These are phyloP conservation scores for Colletotrichum salicis DNA, from an alignment of 2,329 filamentous ascomycete genomes.

Conservation along the genomic window DNA sequence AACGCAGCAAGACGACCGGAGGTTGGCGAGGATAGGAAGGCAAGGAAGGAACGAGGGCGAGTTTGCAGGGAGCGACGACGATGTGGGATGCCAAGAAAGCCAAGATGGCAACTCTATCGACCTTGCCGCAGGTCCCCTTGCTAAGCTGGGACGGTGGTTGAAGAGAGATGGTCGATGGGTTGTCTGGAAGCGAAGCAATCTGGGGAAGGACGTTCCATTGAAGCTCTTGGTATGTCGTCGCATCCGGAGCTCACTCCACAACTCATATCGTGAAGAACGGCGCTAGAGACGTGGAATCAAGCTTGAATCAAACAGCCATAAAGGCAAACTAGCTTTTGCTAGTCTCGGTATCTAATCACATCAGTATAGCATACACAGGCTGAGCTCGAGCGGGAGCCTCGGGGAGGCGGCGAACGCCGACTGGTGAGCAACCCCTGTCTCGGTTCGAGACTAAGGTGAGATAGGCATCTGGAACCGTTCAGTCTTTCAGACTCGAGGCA, in stretches of 20 bases:
- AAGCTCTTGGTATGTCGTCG: conserved; percentile 24
- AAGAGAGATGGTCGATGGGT: neutral
- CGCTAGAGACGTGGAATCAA: neutral
- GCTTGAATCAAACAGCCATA: neutral
- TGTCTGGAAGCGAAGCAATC: neutral
- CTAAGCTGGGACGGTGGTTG: neutral
- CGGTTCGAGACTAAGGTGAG: neutral
- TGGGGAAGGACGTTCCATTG: conserved; percentile 26
- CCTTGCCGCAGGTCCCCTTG: too few species aligned
- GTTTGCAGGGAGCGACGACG: neutral
- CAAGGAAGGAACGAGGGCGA: conserved; percentile 14
- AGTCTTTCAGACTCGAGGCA: too few species aligned
- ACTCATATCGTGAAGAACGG: neutral
- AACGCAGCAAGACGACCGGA: conserved; percentile 1
- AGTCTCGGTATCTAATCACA: neutral
- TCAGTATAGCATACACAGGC: neutral
- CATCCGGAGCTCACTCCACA: neutral
- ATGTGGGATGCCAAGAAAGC: neutral
- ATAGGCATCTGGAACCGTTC: conserved; percentile 6
- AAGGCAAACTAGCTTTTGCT: neutral
- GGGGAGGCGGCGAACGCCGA: conserved; percentile 10
- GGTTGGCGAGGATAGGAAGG: conserved; percentile 19
- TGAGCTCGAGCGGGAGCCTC: too few species aligned
- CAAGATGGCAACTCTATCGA: conserved; percentile 3
- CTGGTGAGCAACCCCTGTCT: neutral